These are phyloP conservation scores for Coleophoma crateriformis DNA, from an alignment of 2,329 filamentous ascomycete genomes.

Conservation along the genomic window DNA sequence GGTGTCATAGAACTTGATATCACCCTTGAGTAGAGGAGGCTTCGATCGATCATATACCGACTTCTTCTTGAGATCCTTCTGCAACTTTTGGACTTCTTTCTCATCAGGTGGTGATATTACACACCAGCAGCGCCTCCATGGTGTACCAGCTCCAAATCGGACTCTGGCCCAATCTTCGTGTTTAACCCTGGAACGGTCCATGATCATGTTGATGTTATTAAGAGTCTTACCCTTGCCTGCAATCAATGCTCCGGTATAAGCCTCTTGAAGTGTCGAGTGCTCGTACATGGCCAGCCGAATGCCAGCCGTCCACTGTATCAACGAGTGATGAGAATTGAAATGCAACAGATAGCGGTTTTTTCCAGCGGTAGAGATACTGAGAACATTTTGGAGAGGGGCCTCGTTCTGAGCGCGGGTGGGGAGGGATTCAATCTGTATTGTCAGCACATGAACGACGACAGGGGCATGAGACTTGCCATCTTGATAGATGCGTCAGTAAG, in stretches of 20 bases:
- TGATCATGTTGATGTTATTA: constrained; percentile 85
- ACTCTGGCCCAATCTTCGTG: constrained; percentile 94
- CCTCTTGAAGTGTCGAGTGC: constrained; percentile 87
- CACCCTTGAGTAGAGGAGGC: constrained; percentile 67
- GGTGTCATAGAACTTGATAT: constrained; percentile 92
- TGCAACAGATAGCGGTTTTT: constrained; percentile 93
- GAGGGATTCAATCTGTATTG: constrained; percentile 72
- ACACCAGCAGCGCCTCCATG: constrained; percentile 96
- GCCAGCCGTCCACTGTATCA: constrained; percentile 92
- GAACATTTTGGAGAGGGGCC: constrained; percentile 84
- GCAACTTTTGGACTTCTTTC: constrained; percentile 79
- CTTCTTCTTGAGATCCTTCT: constrained; percentile 75
- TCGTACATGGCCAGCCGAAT: constrained; percentile 94
- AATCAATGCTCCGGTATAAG: constrained; percentile 92
- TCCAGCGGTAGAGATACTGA: constrained; percentile 92
- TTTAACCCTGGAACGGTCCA: constrained; percentile 72
- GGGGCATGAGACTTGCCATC: constrained; percentile 61
- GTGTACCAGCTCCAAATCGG: constrained; percentile 89
- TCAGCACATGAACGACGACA: constrained; percentile 14
- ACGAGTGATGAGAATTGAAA: constrained; percentile 89
- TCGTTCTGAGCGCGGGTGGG: constrained; percentile 74
- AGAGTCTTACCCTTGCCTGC: constrained; percentile 86
- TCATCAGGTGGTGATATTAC: constrained; percentile 89
- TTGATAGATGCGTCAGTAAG: constrained; percentile 96
- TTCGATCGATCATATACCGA: constrained; percentile 75